Conservation (phyloP, 208 protist species). For the Acanthamoeba divionensis region DNA sequence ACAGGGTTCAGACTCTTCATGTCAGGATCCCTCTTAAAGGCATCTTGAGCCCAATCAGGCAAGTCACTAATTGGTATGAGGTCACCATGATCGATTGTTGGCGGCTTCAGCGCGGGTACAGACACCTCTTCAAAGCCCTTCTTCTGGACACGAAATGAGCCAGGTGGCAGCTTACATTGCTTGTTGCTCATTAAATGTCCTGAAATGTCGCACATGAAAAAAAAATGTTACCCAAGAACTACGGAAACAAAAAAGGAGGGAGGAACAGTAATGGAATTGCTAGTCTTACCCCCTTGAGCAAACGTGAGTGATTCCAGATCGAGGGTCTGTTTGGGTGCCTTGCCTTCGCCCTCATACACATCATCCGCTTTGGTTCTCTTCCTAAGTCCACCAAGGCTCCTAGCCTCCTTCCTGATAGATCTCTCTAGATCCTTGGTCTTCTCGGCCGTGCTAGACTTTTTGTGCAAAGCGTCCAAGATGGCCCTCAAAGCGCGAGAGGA, state of each 20-base stretch:
- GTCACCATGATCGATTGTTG: slow-evolving; percentile 68
- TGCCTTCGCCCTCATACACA: slow-evolving; percentile 6
- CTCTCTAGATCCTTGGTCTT: slow-evolving; percentile 28
- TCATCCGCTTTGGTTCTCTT: neutral
- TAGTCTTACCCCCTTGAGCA: slow-evolving; percentile 78
- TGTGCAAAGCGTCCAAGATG: slow-evolving; percentile 57
- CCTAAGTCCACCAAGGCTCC: neutral
- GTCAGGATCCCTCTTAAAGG: slow-evolving; percentile 71
- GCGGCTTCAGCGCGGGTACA: slow-evolving; percentile 74
- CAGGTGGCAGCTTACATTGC: slow-evolving; percentile 71
- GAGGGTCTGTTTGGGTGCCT: slow-evolving; percentile 61
- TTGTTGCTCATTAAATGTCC: slow-evolving; percentile 89
- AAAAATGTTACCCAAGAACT: too few relatives aligned
- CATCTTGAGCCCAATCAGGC: slow-evolving; percentile 82
- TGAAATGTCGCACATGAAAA: too few relatives aligned
- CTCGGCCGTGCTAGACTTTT: neutral
- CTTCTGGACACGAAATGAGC: slow-evolving; percentile 59
- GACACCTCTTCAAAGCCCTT: slow-evolving; percentile 82
- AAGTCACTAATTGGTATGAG: slow-evolving; percentile 80
- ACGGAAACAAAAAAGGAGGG: too few relatives aligned
- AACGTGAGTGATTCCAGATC: slow-evolving; percentile 88
- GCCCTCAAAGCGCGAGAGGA: neutral
- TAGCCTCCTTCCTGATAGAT: slow-evolving; percentile 15
- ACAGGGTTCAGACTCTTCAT: slow-evolving; percentile 92
- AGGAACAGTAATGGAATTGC: too few relatives aligned